A percentile compares a stretch with the other conserved stretches of the same genome.
Conservation (phyloP, 2,329 filamentous ascomycete genomes). For the Botrytis aclada region DNA sequence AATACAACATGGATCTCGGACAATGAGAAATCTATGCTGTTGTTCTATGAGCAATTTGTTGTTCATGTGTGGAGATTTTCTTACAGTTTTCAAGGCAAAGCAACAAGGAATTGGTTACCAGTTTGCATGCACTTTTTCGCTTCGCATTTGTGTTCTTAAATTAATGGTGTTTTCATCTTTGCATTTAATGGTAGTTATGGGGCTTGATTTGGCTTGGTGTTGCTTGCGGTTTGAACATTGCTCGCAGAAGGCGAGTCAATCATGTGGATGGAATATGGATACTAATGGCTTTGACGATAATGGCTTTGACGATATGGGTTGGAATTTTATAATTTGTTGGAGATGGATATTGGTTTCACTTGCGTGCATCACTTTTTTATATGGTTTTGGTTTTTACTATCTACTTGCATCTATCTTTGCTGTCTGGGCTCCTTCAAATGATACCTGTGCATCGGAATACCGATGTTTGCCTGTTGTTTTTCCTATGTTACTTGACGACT, state of each 20-base stretch:
- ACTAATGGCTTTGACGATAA: neutral
- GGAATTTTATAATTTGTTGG: conserved; percentile 17
- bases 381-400: neutral
- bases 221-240: conserved; percentile 24
- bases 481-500: conserved; percentile 9
- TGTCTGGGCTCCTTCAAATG: conserved; percentile 13
- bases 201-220: conserved; percentile 27
- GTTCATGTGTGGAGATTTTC: neutral
- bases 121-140: conserved; percentile 24
- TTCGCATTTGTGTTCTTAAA: conserved; percentile 31
- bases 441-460: conserved; percentile 19
- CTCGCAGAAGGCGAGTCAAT: conserved; percentile 32
- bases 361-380: conserved; percentile 12
- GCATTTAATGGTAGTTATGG: conserved; percentile 36
- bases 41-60: neutral
- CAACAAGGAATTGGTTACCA: conserved; percentile 1
- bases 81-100: neutral
- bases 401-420: conserved; percentile 13
- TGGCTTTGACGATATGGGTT: conserved; percentile 1
- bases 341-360: conserved; percentile 10
- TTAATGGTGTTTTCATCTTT: conserved; percentile 35
- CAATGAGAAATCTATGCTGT: conserved; percentile 37
- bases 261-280: conserved; percentile 17
- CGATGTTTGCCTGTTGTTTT: conserved; percentile 19
- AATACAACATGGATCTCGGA: conserved; percentile 78